Evolutionary conservation across 2,329 filamentous ascomycete genomes (phyloP), one percentile per base, ranked within the genome.

Genomic region (Sporothrix euskadiensis): DNA sequence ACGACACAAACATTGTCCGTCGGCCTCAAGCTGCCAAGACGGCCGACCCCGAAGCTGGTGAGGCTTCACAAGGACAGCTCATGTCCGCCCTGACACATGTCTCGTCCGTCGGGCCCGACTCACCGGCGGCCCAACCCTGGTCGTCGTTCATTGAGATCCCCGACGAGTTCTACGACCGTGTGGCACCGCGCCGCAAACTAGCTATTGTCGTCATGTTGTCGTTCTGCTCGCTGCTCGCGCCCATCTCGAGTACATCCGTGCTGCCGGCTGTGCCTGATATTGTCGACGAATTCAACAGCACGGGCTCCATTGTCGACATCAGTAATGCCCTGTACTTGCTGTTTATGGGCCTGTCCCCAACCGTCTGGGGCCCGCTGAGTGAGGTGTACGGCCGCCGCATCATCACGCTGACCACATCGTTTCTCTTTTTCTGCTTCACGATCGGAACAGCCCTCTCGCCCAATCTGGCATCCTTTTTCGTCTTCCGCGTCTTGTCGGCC

Each of bases 171-270:
- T 95, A 94, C 82, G 86, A 90, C 77, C 86, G 86, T 22, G 86
- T 94, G 75, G 86, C 90, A 0, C 81, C 82, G 3, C 82, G 83
- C 19, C 87, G 90, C 56, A 96, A 95, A 81, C 79, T 85, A 2
- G 78, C 89, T 75, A 92, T 95, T 71, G 90, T 94, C 19, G 83
- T 84, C 10, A 86, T 94, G 6, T 82, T 94, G 71, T 90, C 91
- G 0, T 92, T 91, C 79, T 94, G 91, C 81, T 89, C 90, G 35
- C 93, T 95, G 76, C 83, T 95, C 61, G 90, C 92, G 0, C 93
- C 93, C 0, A 87, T 92, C 41, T 89, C 87, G 2, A 89, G 87
- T 5, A 92, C 90, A 0, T 88, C 88, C 0, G 88, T 92, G 54
- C 80, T 92, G 44, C 84, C 90, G 0, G 90, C 89, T 14, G 84